Conservation (phyloP, 2,329 filamentous ascomycete species). For the Aureobasidium pullulans region DNA sequence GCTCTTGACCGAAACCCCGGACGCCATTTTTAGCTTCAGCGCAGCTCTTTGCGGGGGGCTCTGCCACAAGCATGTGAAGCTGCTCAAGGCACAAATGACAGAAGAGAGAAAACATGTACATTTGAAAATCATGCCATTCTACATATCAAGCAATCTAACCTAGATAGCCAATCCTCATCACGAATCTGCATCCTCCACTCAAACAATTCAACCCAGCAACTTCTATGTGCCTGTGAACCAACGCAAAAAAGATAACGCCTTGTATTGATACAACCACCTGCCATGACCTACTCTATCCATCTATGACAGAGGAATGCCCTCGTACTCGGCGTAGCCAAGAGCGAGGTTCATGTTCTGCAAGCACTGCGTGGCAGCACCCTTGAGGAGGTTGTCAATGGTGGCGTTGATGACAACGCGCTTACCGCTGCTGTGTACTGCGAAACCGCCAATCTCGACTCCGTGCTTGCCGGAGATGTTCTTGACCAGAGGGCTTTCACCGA, state of each 20-base stretch:
- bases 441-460: conserved; percentile 87
- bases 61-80: background rate
- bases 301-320: conserved; percentile 65
- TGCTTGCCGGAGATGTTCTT: conserved; percentile 80
- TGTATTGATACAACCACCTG: conserved; percentile 2
- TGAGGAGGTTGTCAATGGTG: conserved; percentile 88
- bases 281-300: background rate
- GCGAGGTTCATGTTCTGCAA: conserved; percentile 93
- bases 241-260: conserved; percentile 6
- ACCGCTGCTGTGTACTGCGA: conserved; percentile 82
- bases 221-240: background rate
- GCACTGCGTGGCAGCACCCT: conserved; percentile 89
- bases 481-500: conserved; percentile 79
- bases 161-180: background rate
- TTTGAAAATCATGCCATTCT: conserved; percentile 5
- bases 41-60: background rate
- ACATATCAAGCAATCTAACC: background rate
- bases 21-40: conserved; percentile 1
- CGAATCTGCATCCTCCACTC: background rate
- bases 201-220: background rate
- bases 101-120: background rate
- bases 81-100: too few species aligned
- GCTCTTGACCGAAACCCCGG: conserved; percentile 7
- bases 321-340: conserved; percentile 81
- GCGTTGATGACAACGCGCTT: conserved; percentile 91